Base-by-base conservation (phyloP, 73 alveolate genomes). In the Paramecium pentaurelia region DNA sequence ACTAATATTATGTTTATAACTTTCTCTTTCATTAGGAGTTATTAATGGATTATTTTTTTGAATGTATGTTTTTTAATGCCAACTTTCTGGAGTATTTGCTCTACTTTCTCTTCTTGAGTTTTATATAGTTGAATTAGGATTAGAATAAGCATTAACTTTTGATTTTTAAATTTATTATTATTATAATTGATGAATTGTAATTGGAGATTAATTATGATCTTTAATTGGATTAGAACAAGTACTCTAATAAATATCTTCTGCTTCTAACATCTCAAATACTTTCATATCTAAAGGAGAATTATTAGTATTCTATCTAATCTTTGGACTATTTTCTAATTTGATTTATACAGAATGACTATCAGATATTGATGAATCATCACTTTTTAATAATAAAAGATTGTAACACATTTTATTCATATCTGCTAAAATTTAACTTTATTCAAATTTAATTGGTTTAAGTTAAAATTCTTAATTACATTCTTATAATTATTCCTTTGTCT, bases 331-430 rank as follows among this genome's bases (percentile, higher is more conserved):
- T 18, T 54, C 70, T 25, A 54, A 18, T 18, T 54, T 54, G 12
- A 54, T 16, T 54, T 18, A 54, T 18, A n/a, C 8, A 4, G 70
- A 54, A 18, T 49, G 60, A 11, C 25, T 49, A 49, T 54, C 34
- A 54, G 70, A 54, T 18, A 12, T 54, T 54, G 84, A n/a, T 27
- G 25, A 32, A 68, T 32, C 70, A 54, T 54, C 70, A 18, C 70
- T 54, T 54, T 54, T 54, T 54, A 54, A 32, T 34, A 64, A 64
- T 27, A 80, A 11, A 9, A 80, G 49, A 49, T 80, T 80, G 27
- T 80, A 80, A 25, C 91, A 80, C 91, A 80, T 80, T 47, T 80
- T 80, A 47, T 80, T 80, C 77, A 80, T 40, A 80, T 80, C 22
- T 14, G 77, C 58, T 20, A 80, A 80, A 45, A 80, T 80, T 47